Evolutionary conservation across 1,139 yeast genomes (phyloP), one percentile per base, ranked within the genome.

Genomic region (Blastobotrys niveus): DNA sequence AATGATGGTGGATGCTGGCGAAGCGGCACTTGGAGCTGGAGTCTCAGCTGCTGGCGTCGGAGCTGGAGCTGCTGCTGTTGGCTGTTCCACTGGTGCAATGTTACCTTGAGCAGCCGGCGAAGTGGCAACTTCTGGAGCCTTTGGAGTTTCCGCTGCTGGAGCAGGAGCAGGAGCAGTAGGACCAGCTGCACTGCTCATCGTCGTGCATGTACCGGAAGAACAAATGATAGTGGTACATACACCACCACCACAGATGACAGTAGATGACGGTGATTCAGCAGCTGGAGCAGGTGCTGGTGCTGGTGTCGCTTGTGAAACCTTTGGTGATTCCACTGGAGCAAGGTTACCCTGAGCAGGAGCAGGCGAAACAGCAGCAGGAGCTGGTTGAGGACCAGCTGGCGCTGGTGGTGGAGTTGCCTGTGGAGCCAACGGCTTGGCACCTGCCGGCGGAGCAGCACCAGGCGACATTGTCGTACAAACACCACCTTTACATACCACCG

Each of bases 401-500:
- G 14, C 27, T 6, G 33, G 32, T 22, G 33, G 26, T 12, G 15
- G 22, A 15, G 35, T 24, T 9, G 25, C 15, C 14, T 14, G 8
- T 3, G 22, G 22, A 18, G 34, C 21, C 22, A 15, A 35, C 30
- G 3, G 6, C 9, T 12, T 35, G 27, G 27, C 20, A 22, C 29
- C n/a, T n/a, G n/a, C n/a, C n/a, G 18, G 17, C 18, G 34, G 5
- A 12, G 34, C 21, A 4, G 32, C 9, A 25, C 33, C 18, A 10
- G 43, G 49, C 15, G 14, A 26, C 39, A 38, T 8, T 10, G 52
- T 49, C 6, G 44, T 34, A 38, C 52, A 49, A 10, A 18, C 33
- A 3, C 46, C 51, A n/a, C 39, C 34, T 22, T 40, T 21, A 30
- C 52, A 49, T 12, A 48, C 19, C 12, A 48, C 50, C 5, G 51